These are phyloP conservation scores for Penicillium psychrofluorescens DNA, from an alignment of 495 filamentous ascomycete genomes.

Conservation along the genomic window DNA sequence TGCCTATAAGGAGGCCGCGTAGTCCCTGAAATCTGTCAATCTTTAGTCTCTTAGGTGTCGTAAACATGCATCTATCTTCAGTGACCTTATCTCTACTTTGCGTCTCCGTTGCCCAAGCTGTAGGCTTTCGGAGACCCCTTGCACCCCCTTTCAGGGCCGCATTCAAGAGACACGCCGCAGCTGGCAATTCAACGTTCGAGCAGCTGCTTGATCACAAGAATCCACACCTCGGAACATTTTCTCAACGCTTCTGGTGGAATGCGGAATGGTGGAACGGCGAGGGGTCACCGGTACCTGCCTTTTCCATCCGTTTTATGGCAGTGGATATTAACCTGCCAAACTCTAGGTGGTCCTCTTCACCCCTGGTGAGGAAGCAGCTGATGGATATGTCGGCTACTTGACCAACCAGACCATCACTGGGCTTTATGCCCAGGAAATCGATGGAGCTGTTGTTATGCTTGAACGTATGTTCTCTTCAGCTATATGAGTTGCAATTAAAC, in stretches of 20 bases:
- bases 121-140: conserved; percentile 4
- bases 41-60: too few relatives aligned
- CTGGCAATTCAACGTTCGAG: conserved; percentile 30
- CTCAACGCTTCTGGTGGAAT: conserved; percentile 46
- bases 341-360: conserved; percentile 45
- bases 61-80: too few relatives aligned
- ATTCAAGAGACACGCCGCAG: background rate
- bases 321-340: conserved; percentile 1
- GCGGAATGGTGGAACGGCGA: conserved; percentile 43
- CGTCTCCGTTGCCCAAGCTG: conserved; percentile 3
- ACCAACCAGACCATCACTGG: conserved; percentile 45
- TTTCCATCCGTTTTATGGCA: background rate
- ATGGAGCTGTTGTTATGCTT: conserved; percentile 49
- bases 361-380: conserved; percentile 50
- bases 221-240: conserved; percentile 45
- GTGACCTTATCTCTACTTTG: conserved; percentile 1
- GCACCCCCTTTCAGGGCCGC: conserved; percentile 3
- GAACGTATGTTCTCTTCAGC: conserved; percentile 40
- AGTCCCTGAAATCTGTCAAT: too few relatives aligned
- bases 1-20: too few relatives aligned
- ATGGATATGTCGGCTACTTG: conserved; percentile 38
- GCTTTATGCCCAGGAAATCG: conserved; percentile 43
- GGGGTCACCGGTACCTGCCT: conserved; percentile 41
- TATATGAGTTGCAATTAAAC: background rate
- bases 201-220: conserved; percentile 50